These are phyloP conservation scores for Cercophora scortea DNA, from an alignment of 495 filamentous ascomycete genomes.

Conservation along the genomic window DNA sequence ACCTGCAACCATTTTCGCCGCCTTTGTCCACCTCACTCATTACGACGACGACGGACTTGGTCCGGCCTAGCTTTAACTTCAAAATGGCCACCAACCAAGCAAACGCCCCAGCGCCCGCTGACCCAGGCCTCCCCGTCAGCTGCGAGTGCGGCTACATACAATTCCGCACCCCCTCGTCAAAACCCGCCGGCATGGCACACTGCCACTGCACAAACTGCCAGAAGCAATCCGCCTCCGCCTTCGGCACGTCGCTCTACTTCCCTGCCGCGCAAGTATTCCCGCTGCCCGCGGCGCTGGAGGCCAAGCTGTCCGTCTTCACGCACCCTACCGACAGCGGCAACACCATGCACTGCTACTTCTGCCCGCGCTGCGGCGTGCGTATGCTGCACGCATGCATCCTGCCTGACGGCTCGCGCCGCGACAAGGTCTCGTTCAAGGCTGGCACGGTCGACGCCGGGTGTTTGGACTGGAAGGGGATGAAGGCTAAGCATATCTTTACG, in stretches of 20 bases:
- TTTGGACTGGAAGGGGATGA: slow-evolving; percentile 8
- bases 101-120: not conserved
- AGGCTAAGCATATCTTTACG: not conserved
- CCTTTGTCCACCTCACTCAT: too few species aligned
- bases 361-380: slow-evolving; percentile 37
- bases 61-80: too few species aligned
- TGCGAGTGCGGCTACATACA: slow-evolving; percentile 46
- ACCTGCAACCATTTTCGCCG: too few species aligned
- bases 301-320: slow-evolving; percentile 24
- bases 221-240: slow-evolving; percentile 48
- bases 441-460: slow-evolving; percentile 36
- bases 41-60: too few species aligned
- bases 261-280: slow-evolving; percentile 34
- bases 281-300: slow-evolving; percentile 23
- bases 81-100: too few species aligned
- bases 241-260: slow-evolving; percentile 43
- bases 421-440: slow-evolving; percentile 38
- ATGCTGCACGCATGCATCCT: slow-evolving; percentile 32
- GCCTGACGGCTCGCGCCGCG: slow-evolving; percentile 21
- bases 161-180: slow-evolving; percentile 35
- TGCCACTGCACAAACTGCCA: slow-evolving; percentile 53
- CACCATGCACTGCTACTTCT: slow-evolving; percentile 38
- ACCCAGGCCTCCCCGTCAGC: slow-evolving; percentile 19
- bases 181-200: slow-evolving; percentile 35
- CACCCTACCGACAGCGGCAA: slow-evolving; percentile 33